A percentile compares a stretch with the other conserved stretches of the same genome.
Conservation (phyloP, 169 alveolate species). For the Eimeria sp. region DNA sequence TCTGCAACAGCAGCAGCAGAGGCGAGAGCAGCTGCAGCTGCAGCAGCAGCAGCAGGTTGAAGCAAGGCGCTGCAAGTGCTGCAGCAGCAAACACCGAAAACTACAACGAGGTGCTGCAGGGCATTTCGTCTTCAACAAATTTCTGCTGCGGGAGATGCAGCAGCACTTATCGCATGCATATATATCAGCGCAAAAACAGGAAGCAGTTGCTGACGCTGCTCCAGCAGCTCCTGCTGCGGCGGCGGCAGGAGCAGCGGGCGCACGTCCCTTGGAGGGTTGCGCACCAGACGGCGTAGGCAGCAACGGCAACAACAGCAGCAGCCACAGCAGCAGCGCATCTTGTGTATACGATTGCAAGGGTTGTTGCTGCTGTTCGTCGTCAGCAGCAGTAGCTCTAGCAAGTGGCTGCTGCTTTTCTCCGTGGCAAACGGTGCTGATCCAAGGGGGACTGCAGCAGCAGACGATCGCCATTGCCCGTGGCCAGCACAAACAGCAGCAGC, state of each 20-base stretch:
- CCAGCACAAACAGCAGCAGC: conserved; percentile 46
- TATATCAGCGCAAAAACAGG: background rate
- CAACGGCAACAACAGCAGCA: conserved; percentile 21
- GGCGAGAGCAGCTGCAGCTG: background rate
- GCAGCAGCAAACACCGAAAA: conserved; percentile 39
- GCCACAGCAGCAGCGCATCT: conserved; percentile 14
- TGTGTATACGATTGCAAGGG: background rate
- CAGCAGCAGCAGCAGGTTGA: conserved; percentile 35
- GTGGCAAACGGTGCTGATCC: conserved; percentile 30
- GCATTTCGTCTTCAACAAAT: conserved; percentile 66
- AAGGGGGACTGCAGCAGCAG: conserved; percentile 62
- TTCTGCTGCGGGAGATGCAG: conserved; percentile 51
- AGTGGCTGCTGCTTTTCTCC: conserved; percentile 42
- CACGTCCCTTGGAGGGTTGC: background rate
- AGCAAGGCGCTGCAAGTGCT: background rate
- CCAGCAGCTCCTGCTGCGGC: background rate
- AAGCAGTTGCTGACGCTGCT: background rate
- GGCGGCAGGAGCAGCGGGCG: background rate
- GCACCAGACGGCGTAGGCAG: background rate
- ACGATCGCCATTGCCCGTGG: conserved; percentile 7
- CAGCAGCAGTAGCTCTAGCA: conserved; percentile 26
- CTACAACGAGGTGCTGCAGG: conserved; percentile 32
- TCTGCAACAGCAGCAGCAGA: conserved; percentile 10
- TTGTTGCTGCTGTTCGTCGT: conserved; percentile 41
- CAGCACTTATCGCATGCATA: background rate